Evolutionary conservation across 2,329 filamentous ascomycete species (phyloP).

Genomic region (Lizonia empirigonia): DNA sequence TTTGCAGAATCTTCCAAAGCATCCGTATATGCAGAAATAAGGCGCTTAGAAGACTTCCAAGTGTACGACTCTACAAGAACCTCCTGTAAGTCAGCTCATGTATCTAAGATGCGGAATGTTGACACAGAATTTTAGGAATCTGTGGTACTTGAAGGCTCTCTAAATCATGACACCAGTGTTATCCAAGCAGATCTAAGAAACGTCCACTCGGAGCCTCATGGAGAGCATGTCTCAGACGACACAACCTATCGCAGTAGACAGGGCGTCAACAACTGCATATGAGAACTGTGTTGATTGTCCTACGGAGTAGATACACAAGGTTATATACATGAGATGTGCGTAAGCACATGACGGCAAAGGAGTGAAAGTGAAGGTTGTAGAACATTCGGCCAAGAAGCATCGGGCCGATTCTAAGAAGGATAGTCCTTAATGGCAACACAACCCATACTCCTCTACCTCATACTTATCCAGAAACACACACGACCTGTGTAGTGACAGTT

Average conservation of each 20-base stretch:
- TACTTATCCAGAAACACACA: background rate
- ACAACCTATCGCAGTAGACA: too few species aligned
- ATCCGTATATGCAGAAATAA: background rate
- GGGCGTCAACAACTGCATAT: too few species aligned
- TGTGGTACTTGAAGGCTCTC: background rate
- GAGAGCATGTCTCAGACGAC: background rate
- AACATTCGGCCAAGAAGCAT: too few species aligned
- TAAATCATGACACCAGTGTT: background rate
- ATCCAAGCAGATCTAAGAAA: background rate
- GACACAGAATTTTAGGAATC: background rate
- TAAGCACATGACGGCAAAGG: too few species aligned
- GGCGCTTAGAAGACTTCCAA: background rate
- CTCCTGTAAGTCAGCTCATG: background rate
- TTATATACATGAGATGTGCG: too few species aligned
- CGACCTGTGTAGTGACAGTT: background rate
- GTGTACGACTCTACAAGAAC: background rate
- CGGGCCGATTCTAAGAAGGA: too few species aligned
- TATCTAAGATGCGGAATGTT: background rate
- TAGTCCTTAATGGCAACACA: too few species aligned
- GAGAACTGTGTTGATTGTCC: too few species aligned
- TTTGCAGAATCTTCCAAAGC: background rate
- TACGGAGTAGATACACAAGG: too few species aligned
- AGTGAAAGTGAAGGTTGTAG: too few species aligned
- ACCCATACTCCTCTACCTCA: background rate
- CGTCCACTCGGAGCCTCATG: background rate